These are phyloP conservation scores for Vanrija humicola DNA, from an alignment of 1,284 basidiomycete genomes.

Conservation along the genomic window DNA sequence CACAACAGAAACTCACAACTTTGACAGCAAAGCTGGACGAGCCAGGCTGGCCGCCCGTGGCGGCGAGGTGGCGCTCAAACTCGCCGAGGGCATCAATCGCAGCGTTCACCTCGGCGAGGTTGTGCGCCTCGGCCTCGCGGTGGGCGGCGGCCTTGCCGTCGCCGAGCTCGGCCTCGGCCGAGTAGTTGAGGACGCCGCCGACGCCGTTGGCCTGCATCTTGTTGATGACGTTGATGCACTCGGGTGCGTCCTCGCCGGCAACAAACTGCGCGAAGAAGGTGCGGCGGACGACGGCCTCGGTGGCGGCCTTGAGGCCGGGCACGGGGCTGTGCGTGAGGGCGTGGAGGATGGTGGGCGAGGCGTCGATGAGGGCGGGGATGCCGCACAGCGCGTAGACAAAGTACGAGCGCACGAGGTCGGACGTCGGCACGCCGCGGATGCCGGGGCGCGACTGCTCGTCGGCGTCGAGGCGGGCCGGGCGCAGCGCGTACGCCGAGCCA, in stretches of 20 bases:
- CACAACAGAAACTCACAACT: slow-evolving; percentile 53
- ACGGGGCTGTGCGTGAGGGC: slow-evolving; percentile 55
- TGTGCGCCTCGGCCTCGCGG: slow-evolving; percentile 6
- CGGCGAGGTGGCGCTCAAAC: slow-evolving; percentile 60
- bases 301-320: slow-evolving; percentile 63
- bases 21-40: slow-evolving; percentile 80
- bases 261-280: slow-evolving; percentile 87
- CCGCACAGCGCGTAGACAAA: slow-evolving; percentile 77
- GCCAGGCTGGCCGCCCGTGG: slow-evolving; percentile 43
- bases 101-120: slow-evolving; percentile 60
- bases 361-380: slow-evolving; percentile 70
- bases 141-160: slow-evolving; percentile 6
- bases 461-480: slow-evolving; percentile 1
- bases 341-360: slow-evolving; percentile 67
- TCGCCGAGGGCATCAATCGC: slow-evolving; percentile 72
- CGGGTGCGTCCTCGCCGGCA: slow-evolving; percentile 74
- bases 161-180: slow-evolving; percentile 72
- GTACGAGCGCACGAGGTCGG: slow-evolving; percentile 63
- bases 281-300: slow-evolving; percentile 66
- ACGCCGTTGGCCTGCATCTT: slow-evolving; percentile 63
- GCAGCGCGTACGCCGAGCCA: background rate
- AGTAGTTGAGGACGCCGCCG: slow-evolving; percentile 77
- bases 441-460: slow-evolving; percentile 2
- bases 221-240: slow-evolving; percentile 63
- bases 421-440: slow-evolving; percentile 17